Conservation (phyloP, 371 early-diverging fungal species). For the Apophysomyces elegans region DNA sequence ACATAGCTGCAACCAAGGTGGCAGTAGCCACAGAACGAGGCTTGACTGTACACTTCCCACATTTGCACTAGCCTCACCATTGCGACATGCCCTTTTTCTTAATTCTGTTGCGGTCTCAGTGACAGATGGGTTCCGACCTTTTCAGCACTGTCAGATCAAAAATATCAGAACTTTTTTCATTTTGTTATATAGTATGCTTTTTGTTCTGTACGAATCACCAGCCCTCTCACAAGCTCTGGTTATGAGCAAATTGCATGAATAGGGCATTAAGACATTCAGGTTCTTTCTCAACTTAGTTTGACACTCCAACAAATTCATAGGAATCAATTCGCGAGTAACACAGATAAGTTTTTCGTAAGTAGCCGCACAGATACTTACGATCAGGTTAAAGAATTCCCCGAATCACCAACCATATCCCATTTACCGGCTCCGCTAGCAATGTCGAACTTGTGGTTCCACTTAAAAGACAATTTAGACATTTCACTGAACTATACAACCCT, state of each 20-base stretch:
- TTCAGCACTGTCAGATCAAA: no score
- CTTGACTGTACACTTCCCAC: no score
- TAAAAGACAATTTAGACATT: no score
- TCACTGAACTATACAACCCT: no score
- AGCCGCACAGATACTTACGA: slow-evolving; percentile 8
- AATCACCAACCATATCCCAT: background rate
- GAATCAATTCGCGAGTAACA: slow-evolving; percentile 38
- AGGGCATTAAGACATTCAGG: slow-evolving; percentile 35
- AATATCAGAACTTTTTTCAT: background rate
- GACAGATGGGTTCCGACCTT: no score
- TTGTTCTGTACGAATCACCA: slow-evolving; percentile 26
- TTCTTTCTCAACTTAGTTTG: slow-evolving; percentile 31
- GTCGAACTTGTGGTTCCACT: background rate
- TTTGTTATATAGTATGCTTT: background rate
- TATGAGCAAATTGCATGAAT: slow-evolving; percentile 18
- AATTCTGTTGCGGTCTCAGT: no score
- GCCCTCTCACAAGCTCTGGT: slow-evolving; percentile 23
- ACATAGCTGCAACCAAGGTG: no score
- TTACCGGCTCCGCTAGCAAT: background rate
- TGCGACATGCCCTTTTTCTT: no score
- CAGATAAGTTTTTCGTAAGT: slow-evolving; percentile 23
- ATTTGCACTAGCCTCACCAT: no score
- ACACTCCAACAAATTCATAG: slow-evolving; percentile 38
- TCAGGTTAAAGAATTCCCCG: background rate
- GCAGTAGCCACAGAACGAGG: no score